These are phyloP conservation scores for Colletotrichum tanaceti DNA, from an alignment of 2,329 filamentous ascomycete species.

Conservation along the genomic window DNA sequence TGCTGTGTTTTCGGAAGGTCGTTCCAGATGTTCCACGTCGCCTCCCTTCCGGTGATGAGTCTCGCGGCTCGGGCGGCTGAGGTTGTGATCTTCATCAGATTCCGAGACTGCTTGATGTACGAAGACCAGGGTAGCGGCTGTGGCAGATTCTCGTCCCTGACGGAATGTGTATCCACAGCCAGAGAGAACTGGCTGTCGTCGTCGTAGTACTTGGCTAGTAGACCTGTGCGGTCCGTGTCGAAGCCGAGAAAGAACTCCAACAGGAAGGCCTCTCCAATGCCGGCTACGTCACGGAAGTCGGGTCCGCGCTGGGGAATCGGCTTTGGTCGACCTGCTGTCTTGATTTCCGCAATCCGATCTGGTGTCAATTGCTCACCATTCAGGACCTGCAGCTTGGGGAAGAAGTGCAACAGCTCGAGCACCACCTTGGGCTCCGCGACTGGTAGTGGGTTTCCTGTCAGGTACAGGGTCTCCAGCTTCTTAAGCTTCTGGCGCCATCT, in stretches of 20 bases:
- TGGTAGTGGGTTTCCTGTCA: constrained; percentile 81
- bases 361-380: constrained; percentile 80
- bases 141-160: constrained; percentile 58
- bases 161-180: constrained; percentile 73
- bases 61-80: constrained; percentile 71
- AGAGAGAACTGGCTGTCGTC: constrained; percentile 79
- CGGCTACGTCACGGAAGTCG: constrained; percentile 78
- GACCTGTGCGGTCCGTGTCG: constrained; percentile 74
- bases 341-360: constrained; percentile 71
- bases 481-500: constrained; percentile 85
- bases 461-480: constrained; percentile 81
- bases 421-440: constrained; percentile 69
- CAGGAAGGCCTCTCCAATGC: constrained; percentile 81
- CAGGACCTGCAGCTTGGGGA: constrained; percentile 80
- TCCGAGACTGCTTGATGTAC: constrained; percentile 83
- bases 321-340: constrained; percentile 62
- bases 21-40: constrained; percentile 77
- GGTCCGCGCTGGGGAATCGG: constrained; percentile 72
- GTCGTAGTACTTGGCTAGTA: constrained; percentile 80
- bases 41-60: constrained; percentile 70
- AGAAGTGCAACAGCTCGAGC: constrained; percentile 81
- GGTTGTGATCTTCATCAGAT: constrained; percentile 76
- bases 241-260: constrained; percentile 79
- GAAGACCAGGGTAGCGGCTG: constrained; percentile 72
- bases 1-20: constrained; percentile 79